Evolutionary conservation across 441 rosid genomes (phyloP), one percentile per base, ranked within the genome.

Genomic region (Macaranga tanarius): DNA sequence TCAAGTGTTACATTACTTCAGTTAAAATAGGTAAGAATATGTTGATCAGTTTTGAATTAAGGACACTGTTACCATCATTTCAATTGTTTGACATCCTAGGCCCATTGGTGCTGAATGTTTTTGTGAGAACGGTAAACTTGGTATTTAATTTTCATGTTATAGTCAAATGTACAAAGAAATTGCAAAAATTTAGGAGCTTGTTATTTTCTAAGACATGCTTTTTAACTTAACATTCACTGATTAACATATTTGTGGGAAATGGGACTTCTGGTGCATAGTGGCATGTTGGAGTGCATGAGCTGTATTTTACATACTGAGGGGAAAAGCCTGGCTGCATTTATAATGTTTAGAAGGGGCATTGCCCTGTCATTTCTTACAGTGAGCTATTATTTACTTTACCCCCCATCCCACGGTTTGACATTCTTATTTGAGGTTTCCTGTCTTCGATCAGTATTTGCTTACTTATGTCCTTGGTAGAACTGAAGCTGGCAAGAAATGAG

Each of bases 1-100:
- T 54, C 72, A 40, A 51, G 74, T 65, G 26, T 60, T 57, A 58
- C 38, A 7, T 68, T 52, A 65, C 47, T 70, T 19, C 58, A 31
- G 9, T 51, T 76, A 72, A 76, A 61, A 78, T 73, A 74, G 86
- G 89, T 83, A 81, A 67, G 69, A 28, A n/a, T 45, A 8, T 61
- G 12, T 70, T 70, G 3, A 56, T 57, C 26, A 7, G 38, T 23
- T 47, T 60, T 51, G 60, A 40, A 70, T 71, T 26, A 17, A 55
- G 16, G 55, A n/a, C 58, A 7, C 38, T 9, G 7, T 19, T 28
- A 62, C n/a, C 16, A 51, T 55, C 65, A 40, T 54, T 50, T 23
- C 66, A 52, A 52, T 34, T 60, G 12, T 63, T 76, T 47, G 44
- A 67, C 50, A 54, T 55, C 7, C 59, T 69, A 16, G 20, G 16